phyloP scores from a whole-genome alignment of 108 stramenopile species.

The Bacterosira constricta region DNA sequence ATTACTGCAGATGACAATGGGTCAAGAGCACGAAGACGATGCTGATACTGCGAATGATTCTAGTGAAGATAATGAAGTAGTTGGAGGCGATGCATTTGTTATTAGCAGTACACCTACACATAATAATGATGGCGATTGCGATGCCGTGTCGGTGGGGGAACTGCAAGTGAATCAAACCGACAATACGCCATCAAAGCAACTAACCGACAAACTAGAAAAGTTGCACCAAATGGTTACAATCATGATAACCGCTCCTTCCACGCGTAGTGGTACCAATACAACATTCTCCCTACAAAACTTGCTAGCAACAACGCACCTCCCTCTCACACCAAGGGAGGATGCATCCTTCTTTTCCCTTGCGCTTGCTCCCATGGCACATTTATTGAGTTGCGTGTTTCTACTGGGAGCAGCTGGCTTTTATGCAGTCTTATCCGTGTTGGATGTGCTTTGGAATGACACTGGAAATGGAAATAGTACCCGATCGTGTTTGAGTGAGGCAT shows the following conservation, averaged over 20 bases:
- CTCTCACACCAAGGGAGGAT: conserved; percentile 42
- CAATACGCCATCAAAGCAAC: neutral
- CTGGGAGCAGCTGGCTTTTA: conserved; percentile 14
- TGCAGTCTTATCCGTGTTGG: conserved; percentile 27
- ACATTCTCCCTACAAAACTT: conserved; percentile 5
- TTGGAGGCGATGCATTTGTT: neutral
- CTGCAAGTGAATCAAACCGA: conserved; percentile 1
- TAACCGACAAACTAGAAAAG: conserved; percentile 12
- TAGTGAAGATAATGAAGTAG: neutral
- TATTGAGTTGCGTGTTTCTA: conserved; percentile 27
- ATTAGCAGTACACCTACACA: neutral
- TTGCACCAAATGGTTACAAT: conserved; percentile 25
- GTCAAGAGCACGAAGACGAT: neutral
- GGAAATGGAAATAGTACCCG: conserved; percentile 10
- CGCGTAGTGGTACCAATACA: neutral
- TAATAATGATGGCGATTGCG: neutral
- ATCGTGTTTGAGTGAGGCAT: conserved; percentile 24
- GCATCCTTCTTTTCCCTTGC: conserved; percentile 18
- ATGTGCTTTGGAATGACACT: conserved; percentile 42
- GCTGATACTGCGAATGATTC: neutral
- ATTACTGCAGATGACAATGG: conserved; percentile 2
- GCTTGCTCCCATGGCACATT: conserved; percentile 43
- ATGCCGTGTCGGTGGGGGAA: neutral
- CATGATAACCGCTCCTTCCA: conserved; percentile 3
- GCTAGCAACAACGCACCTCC: conserved; percentile 28